These are phyloP conservation scores for Collybia mongolica DNA, from an alignment of 768 basidiomycete genomes.

Conservation along the genomic window DNA sequence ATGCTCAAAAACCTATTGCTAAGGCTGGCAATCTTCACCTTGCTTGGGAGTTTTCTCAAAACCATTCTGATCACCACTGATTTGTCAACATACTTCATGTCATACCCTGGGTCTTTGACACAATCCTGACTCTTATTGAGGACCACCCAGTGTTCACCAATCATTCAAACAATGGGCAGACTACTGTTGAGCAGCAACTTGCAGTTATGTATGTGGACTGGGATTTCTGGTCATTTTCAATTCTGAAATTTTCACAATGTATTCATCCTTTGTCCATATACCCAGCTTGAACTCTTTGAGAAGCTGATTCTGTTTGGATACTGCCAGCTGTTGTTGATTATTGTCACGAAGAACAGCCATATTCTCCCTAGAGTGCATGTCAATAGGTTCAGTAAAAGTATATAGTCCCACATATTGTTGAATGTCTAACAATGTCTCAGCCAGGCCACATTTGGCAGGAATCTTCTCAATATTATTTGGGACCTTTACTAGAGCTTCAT, in stretches of 20 bases:
- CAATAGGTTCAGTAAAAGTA: no score
- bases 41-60: constrained; percentile 9
- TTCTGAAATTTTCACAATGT: no score
- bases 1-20: neutral
- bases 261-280: no score
- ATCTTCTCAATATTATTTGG: neutral
- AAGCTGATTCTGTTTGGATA: neutral
- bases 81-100: constrained; percentile 14
- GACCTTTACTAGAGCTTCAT: neutral
- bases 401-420: neutral
- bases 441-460: neutral
- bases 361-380: neutral
- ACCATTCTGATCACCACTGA: constrained; percentile 8
- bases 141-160: constrained; percentile 16
- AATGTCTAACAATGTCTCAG: neutral
- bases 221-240: no score
- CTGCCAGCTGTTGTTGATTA: neutral
- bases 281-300: no score
- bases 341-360: neutral
- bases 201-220: no score
- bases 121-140: neutral
- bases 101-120: constrained; percentile 6
- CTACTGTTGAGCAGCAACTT: constrained; percentile 20
- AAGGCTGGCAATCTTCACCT: constrained; percentile 1
- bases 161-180: constrained; percentile 16